Percentiles rank a stretch among this genome's conserved stretches.
Evolutionary conservation across 1,284 basidiomycete genomes (phyloP).

Genomic region (Puccinia brachypodii): DNA sequence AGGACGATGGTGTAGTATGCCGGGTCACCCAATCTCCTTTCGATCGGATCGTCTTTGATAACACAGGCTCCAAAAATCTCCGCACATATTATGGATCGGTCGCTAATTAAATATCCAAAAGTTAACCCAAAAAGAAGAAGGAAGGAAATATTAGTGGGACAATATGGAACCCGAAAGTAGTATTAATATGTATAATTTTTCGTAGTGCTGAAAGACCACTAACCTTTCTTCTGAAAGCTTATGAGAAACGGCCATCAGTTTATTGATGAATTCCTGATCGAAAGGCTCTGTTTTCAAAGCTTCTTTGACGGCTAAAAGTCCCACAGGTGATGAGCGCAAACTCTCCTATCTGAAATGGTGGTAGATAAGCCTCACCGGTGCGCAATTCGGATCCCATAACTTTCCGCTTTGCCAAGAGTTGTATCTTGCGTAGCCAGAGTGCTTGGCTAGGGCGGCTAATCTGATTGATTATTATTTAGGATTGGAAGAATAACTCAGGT

Average conservation of each 20-base stretch:
- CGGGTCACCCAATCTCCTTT: conserved; percentile 27
- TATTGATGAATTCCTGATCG: conserved; percentile 23
- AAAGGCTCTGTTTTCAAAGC: conserved; percentile 41
- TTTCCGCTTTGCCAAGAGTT: conserved; percentile 17
- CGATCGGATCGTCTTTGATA: neutral
- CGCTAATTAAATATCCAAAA: conserved; percentile 2
- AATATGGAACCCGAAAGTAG: no score
- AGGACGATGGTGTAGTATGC: conserved; percentile 39
- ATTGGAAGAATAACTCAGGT: neutral
- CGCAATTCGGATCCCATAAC: conserved; percentile 26
- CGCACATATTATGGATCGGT: conserved; percentile 32
- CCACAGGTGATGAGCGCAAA: neutral
- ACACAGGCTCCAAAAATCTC: conserved; percentile 37
- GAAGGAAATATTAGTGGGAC: no score
- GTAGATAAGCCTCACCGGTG: conserved; percentile 7
- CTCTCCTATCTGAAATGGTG: neutral
- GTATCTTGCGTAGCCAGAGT: conserved; percentile 43
- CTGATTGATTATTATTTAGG: neutral
- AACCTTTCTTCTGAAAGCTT: conserved; percentile 38
- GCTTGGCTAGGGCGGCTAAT: conserved; percentile 27
- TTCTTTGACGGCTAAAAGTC: conserved; percentile 21
- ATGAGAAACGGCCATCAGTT: conserved; percentile 19
- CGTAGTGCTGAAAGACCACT: neutral
- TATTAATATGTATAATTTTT: no score
- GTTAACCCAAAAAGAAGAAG: neutral